Conservation (phyloP, 345 rosid genomes). For the Melastoma malabathricum region DNA sequence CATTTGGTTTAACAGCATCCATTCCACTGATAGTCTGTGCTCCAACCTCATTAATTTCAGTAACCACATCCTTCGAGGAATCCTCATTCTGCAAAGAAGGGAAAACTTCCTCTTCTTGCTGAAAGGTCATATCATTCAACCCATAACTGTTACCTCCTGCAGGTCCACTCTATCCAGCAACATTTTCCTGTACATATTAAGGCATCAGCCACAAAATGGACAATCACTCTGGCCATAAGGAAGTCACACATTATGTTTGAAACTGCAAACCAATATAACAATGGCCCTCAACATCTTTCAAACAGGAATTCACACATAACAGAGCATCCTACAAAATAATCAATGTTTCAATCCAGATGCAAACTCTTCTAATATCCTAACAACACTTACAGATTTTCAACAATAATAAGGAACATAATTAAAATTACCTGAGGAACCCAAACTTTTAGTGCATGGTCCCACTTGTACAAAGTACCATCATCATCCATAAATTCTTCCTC, state of each 20-base stretch:
- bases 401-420: no score
- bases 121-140: conserved; percentile 77
- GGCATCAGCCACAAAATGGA: no score
- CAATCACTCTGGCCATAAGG: no score
- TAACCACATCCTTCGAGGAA: conserved; percentile 29
- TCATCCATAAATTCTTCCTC: conserved; percentile 94
- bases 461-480: conserved; percentile 81
- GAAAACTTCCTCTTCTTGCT: conserved; percentile 66
- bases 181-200: no score
- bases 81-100: conserved; percentile 23
- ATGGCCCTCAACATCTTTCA: no score
- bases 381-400: no score
- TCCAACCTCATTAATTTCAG: conserved; percentile 20
- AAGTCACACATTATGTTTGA: no score
- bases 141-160: conserved; percentile 32
- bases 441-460: conserved; percentile 59
- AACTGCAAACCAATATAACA: no score
- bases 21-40: conserved; percentile 14
- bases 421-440: conserved; percentile 85
- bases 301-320: no score
- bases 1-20: conserved; percentile 25
- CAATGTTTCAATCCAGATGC: no score
- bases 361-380: no score
- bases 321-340: no score
- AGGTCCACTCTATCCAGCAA: conserved; percentile 25